phyloP scores from a whole-genome alignment of 2,329 filamentous ascomycete species.

The Colletotrichum sp. region DNA sequence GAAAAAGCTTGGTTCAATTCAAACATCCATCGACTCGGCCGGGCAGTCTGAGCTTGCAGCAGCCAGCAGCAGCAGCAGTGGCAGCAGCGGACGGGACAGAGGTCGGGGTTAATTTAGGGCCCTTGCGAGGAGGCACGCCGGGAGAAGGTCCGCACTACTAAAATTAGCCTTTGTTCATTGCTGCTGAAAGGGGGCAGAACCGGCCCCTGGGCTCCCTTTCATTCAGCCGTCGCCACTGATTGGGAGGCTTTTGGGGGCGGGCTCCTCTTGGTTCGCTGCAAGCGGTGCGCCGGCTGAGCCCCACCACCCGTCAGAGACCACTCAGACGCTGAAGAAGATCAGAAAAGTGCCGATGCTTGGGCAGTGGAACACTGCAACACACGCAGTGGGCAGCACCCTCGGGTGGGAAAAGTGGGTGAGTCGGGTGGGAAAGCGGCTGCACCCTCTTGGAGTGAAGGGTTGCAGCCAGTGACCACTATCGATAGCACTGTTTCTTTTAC shows the following conservation, averaged over 20 bases:
- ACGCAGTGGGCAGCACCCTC: not conserved
- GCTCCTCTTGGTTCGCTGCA: not conserved
- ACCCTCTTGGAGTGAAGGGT: not conserved
- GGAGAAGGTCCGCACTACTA: not conserved
- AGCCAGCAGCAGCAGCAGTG: not conserved
- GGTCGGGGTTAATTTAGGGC: not conserved
- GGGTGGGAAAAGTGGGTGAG: not conserved
- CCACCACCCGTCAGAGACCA: not conserved
- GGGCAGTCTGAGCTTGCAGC: not conserved
- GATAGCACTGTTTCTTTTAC: not conserved
- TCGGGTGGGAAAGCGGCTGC: not conserved
- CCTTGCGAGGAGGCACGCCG: not conserved
- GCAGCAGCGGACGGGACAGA: not conserved
- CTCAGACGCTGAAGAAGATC: not conserved
- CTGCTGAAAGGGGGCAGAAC: not conserved
- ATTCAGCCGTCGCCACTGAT: not conserved
- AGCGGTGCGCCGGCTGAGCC: not conserved
- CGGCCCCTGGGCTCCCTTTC: not conserved
- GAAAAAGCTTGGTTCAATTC: constrained; percentile 9
- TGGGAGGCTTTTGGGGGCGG: not conserved
- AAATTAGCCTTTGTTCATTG: constrained; percentile 9
- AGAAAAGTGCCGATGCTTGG: not conserved
- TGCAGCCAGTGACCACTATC: not conserved
- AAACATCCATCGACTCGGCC: not conserved
- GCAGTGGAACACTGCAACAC: not conserved